Percentiles rank a stretch among this genome's conserved stretches.
These are phyloP conservation scores for Xylaria cubensis DNA, from an alignment of 495 filamentous ascomycete species.

Conservation along the genomic window DNA sequence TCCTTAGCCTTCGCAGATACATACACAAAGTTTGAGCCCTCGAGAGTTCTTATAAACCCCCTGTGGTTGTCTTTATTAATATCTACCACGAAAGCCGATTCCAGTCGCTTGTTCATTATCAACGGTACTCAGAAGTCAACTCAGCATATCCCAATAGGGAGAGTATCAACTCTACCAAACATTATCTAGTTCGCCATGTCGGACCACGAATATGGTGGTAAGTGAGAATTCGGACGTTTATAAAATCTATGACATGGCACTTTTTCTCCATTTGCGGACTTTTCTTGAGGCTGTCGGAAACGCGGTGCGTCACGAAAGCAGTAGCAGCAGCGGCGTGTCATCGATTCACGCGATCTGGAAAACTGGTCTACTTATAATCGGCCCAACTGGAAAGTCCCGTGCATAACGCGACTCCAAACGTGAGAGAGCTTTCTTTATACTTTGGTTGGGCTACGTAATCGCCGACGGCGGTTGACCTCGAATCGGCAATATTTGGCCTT, in stretches of 20 bases:
- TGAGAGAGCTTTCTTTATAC: background rate
- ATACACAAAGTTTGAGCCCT: background rate
- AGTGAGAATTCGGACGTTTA: background rate
- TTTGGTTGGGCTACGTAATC: background rate
- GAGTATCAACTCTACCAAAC: conserved; percentile 14
- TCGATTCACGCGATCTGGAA: background rate
- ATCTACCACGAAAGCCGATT: background rate
- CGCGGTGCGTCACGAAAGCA: background rate
- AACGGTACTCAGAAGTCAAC: conserved; percentile 10
- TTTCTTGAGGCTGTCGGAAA: background rate
- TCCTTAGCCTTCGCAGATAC: conserved; percentile 15
- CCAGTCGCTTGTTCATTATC: background rate
- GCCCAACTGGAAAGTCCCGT: background rate
- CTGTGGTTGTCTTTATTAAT: background rate
- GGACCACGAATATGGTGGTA: conserved; percentile 85
- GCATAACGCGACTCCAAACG: background rate
- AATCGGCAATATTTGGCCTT: background rate
- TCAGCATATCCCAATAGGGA: conserved; percentile 13
- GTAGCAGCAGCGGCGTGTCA: background rate
- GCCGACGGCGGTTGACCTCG: background rate
- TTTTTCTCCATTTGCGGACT: too few species aligned
- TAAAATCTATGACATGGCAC: background rate
- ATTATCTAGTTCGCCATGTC: conserved; percentile 67
- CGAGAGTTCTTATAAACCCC: background rate
- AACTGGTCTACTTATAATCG: background rate